These are phyloP conservation scores for Boletellus sp. DNA, from an alignment of 1,284 basidiomycete genomes.

Conservation along the genomic window DNA sequence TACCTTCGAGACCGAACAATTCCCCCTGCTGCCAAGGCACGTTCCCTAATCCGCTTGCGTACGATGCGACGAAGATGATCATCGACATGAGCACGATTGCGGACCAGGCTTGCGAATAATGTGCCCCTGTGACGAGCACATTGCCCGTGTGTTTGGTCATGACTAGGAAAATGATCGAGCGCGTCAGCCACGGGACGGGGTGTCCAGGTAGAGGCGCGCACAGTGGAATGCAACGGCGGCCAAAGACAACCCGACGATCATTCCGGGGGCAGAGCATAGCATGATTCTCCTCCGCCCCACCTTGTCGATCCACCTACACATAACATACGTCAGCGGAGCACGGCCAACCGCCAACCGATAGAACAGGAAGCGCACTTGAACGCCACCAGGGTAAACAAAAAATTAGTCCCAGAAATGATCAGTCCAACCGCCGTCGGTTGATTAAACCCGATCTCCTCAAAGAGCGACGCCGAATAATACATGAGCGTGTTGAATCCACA, in stretches of 20 bases:
- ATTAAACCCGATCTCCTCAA: conserved; percentile 76
- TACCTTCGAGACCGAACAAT: conserved; percentile 71
- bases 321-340: conserved; percentile 1
- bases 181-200: background rate
- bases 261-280: conserved; percentile 73
- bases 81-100: conserved; percentile 72
- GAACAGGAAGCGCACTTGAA: conserved; percentile 42
- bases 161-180: conserved; percentile 38
- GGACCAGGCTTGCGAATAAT: conserved; percentile 65
- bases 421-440: conserved; percentile 78
- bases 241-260: conserved; percentile 68
- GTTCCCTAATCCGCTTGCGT: conserved; percentile 73
- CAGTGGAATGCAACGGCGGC: conserved; percentile 76
- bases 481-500: conserved; percentile 76
- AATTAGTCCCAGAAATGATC: conserved; percentile 77
- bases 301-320: conserved; percentile 66
- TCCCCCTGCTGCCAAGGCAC: conserved; percentile 89
- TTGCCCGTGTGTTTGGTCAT: conserved; percentile 67
- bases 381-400: conserved; percentile 78
- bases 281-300: conserved; percentile 77
- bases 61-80: conserved; percentile 81
- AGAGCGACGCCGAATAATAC: conserved; percentile 78
- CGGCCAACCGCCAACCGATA: background rate
- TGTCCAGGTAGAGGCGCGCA: conserved; percentile 34
- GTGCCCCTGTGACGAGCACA: conserved; percentile 58